Evolutionary conservation across 106 monocot species (phyloP).

Genomic region (Xerophyta viscosa): DNA sequence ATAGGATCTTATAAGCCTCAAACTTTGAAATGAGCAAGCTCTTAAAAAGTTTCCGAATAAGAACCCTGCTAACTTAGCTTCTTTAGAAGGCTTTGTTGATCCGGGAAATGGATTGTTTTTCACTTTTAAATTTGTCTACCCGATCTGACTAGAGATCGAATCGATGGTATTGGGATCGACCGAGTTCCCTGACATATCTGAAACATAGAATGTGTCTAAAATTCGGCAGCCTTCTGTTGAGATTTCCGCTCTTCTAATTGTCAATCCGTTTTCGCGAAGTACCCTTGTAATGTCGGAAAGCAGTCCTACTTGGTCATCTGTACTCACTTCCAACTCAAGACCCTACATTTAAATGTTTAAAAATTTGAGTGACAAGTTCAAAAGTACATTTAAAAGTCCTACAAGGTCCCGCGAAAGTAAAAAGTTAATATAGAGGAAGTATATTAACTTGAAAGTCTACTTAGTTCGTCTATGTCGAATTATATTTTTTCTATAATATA

Average conservation of each 20-base stretch:
- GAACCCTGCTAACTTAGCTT: constrained; percentile 8
- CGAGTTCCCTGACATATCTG: constrained; percentile 30
- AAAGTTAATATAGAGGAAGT: too few relatives aligned
- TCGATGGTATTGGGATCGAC: constrained; percentile 20
- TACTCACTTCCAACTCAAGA: constrained; percentile 34
- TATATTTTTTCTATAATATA: too few relatives aligned
- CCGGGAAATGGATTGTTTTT: constrained; percentile 15
- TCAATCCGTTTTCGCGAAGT: constrained; percentile 44
- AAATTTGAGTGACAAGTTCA: too few relatives aligned
- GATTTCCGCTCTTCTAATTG: constrained; percentile 41
- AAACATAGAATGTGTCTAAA: constrained; percentile 33
- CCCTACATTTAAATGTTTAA: constrained; percentile 8
- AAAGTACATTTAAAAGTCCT: too few relatives aligned
- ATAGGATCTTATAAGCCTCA: constrained; percentile 30
- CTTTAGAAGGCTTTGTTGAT: constrained; percentile 2
- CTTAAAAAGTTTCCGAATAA: constrained; percentile 32
- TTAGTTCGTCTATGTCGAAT: too few relatives aligned
- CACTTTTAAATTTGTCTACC: constrained; percentile 23
- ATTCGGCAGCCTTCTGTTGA: constrained; percentile 28
- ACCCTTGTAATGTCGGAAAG: constrained; percentile 47
- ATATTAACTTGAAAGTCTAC: too few relatives aligned
- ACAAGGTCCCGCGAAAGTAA: background rate
- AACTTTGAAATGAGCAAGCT: constrained; percentile 34
- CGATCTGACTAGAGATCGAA: constrained; percentile 6
- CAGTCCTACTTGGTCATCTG: constrained; percentile 40